Conservation (phyloP, 768 basidiomycete species). For the Mycena olivaceomarginata region DNA sequence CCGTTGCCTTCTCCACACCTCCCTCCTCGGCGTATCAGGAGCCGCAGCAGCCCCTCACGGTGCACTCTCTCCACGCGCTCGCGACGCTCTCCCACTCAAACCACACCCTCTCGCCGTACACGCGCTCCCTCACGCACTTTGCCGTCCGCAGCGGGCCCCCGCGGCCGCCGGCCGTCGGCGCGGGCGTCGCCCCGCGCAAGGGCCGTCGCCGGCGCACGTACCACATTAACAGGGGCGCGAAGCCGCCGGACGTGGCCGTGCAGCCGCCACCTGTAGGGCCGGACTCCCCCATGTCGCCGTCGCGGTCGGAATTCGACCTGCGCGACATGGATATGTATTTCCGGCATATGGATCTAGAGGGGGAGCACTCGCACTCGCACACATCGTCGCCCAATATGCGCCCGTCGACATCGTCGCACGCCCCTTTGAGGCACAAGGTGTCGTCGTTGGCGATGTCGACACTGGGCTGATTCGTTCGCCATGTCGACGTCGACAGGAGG, state of each 20-base stretch:
- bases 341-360: slow-evolving; percentile 48
- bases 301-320: slow-evolving; percentile 70
- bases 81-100: slow-evolving; percentile 92
- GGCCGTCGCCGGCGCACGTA: slow-evolving; percentile 41
- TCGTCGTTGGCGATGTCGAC: slow-evolving; percentile 35
- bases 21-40: slow-evolving; percentile 58
- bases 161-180: slow-evolving; percentile 52
- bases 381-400: neutral
- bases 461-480: neutral
- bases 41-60: slow-evolving; percentile 78
- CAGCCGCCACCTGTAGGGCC: neutral
- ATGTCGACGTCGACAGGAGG: neutral
- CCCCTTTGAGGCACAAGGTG: slow-evolving; percentile 26
- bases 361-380: neutral
- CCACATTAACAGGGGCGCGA: slow-evolving; percentile 26
- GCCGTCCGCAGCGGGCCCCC: slow-evolving; percentile 94
- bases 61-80: slow-evolving; percentile 89
- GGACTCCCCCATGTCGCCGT: slow-evolving; percentile 41
- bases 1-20: slow-evolving; percentile 44
- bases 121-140: slow-evolving; percentile 92
- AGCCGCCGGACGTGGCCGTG: neutral
- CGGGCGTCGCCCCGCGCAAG: slow-evolving; percentile 31
- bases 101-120: slow-evolving; percentile 96
- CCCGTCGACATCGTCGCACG: slow-evolving; percentile 10
- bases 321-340: slow-evolving; percentile 77